Evolutionary conservation across 139 green algal genomes (phyloP).

Genomic region (Tetraselmis chui): DNA sequence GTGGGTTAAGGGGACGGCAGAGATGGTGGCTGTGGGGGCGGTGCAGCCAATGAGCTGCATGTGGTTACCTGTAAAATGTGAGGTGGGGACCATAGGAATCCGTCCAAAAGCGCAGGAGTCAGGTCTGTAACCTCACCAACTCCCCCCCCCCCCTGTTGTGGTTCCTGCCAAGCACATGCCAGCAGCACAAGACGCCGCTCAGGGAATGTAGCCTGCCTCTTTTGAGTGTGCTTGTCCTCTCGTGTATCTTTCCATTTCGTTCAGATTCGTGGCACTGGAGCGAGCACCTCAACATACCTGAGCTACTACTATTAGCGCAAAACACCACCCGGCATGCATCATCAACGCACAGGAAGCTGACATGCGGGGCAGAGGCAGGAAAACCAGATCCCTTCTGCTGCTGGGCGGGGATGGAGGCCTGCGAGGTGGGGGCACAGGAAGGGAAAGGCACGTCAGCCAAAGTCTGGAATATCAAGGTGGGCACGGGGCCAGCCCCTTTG

Average conservation of each 20-base stretch:
- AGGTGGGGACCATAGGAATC: background rate
- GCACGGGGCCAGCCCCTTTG: too few species aligned
- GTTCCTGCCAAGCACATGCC: background rate
- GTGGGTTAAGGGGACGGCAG: background rate
- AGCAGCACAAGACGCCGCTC: background rate
- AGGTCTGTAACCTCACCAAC: too few species aligned
- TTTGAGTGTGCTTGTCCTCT: too few species aligned
- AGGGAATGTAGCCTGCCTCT: too few species aligned
- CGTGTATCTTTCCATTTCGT: too few species aligned
- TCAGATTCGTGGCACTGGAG: background rate
- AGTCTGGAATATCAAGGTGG: too few species aligned
- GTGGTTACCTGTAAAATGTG: background rate
- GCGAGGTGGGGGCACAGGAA: background rate
- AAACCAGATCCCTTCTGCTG: background rate
- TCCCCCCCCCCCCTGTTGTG: too few species aligned
- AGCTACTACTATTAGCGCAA: background rate
- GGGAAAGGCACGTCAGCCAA: too few species aligned
- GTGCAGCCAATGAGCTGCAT: background rate
- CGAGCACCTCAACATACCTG: background rate
- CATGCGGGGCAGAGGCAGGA: background rate
- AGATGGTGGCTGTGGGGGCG: background rate
- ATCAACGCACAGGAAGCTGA: background rate
- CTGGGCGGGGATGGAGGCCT: background rate
- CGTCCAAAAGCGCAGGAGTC: background rate
- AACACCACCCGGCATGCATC: too few species aligned